phyloP scores from a whole-genome alignment of 2,329 filamentous ascomycete genomes.

The Colletotrichum musae region DNA sequence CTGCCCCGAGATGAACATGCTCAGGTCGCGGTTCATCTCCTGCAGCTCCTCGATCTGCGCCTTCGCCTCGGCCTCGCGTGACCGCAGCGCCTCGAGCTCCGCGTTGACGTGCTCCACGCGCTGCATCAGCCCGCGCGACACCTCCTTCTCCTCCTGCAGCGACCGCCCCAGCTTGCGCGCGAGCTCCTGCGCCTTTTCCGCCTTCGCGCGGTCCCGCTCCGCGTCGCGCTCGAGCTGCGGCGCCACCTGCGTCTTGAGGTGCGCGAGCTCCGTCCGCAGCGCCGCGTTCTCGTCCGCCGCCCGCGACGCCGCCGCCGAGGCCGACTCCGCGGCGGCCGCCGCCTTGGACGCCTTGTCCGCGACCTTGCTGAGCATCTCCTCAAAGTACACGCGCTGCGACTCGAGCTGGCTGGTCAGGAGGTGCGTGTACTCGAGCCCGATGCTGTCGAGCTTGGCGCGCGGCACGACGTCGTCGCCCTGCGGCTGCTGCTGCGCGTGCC shows the following conservation, averaged over 20 bases:
- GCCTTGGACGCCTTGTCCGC: constrained; percentile 90
- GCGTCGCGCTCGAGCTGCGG: constrained; percentile 81
- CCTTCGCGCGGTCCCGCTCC: constrained; percentile 76
- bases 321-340: constrained; percentile 75
- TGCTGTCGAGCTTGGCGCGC: constrained; percentile 78
- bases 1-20: constrained; percentile 88
- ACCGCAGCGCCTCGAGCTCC: constrained; percentile 71
- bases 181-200: constrained; percentile 80
- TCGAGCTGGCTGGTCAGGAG: constrained; percentile 94
- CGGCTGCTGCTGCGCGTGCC: constrained; percentile 45
- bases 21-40: constrained; percentile 89
- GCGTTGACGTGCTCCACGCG: constrained; percentile 82
- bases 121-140: constrained; percentile 85
- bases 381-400: constrained; percentile 92
- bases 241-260: constrained; percentile 70
- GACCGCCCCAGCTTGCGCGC: constrained; percentile 82
- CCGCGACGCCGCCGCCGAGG: constrained; percentile 63
- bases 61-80: constrained; percentile 70
- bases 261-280: constrained; percentile 60
- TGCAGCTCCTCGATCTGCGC: constrained; percentile 79
- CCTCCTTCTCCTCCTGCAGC: constrained; percentile 87
- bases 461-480: constrained; percentile 78
- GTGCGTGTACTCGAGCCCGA: constrained; percentile 95
- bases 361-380: constrained; percentile 90
- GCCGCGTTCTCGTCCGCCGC: constrained; percentile 62